Evolutionary conservation across 1,139 yeast species (phyloP), one percentile per base, ranked within the genome.

Genomic region (Candida labiduridarum): DNA sequence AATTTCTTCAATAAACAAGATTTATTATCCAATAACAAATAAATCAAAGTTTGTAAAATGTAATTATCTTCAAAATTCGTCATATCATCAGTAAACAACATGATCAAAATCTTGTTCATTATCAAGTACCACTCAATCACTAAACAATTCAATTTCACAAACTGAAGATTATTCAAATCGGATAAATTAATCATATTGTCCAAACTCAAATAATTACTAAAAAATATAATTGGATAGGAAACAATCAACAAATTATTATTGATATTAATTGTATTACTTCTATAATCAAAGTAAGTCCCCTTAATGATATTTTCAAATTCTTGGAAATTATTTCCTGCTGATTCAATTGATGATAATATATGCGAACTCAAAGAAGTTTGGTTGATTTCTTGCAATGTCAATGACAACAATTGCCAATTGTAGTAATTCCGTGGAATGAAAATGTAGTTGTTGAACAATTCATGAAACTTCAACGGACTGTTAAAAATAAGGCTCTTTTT

Each of bases 391-490:
- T 72, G 71, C 34, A 78, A 57, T 0, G 80, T 68, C 16, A 76
- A 60, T 18, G 63, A 57, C 36, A 79, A 61, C 19, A 79, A 60
- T 15, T 67, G 64, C 79, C 82, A 77, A 50, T 77, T 73, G 49
- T 65, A 67, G 27, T 62, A 64, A 27, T 66, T 59, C 1, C 63
- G 53, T 1, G 81, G 80, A 14, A 72, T 60, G 51, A 76, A 72
- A 14, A 76, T 61, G 53, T 77, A 77, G 52, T 68, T 69, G 48
- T 72, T 70, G 34, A 78, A 62, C 47, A 78, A 63, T 52, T 77
- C 80, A 41, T 74, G 77, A 53, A 74, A 76, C 49, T 74, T 74
- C 25, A 68, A 58, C 0, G 83, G 82, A 49, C 80, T 71, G 49
- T 70, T 74, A 49, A 77, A 65, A 27, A 78, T 63, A 49, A 78